phyloP scores from a whole-genome alignment of 2,329 filamentous ascomycete species.

The Penicillium sp. region DNA sequence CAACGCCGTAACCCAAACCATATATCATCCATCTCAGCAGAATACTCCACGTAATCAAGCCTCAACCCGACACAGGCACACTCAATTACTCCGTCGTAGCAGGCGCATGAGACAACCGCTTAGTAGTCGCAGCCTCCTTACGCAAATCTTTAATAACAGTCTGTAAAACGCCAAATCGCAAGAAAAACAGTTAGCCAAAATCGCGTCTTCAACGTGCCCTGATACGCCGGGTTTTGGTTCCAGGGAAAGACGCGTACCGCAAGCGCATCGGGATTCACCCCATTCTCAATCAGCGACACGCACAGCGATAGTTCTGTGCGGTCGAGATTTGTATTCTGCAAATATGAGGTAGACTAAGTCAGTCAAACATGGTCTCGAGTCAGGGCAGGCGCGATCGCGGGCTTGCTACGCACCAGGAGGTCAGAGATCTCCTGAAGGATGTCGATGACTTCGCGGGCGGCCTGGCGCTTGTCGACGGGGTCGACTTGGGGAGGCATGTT shows the following conservation, averaged over 20 bases:
- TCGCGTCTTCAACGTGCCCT: conserved; percentile 5
- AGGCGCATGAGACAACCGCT: conserved; percentile 28
- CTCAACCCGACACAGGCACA: background rate
- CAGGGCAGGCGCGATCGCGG: background rate
- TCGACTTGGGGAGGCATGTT: conserved; percentile 46
- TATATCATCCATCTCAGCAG: background rate
- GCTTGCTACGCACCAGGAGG: conserved; percentile 42
- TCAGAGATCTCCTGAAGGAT: conserved; percentile 54
- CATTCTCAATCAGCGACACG: conserved; percentile 95
- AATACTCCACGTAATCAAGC: background rate
- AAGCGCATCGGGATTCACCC: conserved; percentile 91
- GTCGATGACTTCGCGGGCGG: conserved; percentile 53
- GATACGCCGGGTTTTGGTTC: background rate
- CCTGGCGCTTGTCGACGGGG: conserved; percentile 51
- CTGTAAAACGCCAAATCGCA: conserved; percentile 26
- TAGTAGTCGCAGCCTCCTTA: conserved; percentile 39
- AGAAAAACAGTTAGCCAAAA: conserved; percentile 6
- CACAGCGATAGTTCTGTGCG: conserved; percentile 89
- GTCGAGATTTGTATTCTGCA: conserved; percentile 89
- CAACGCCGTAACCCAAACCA: conserved; percentile 17
- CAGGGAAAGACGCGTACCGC: conserved; percentile 65
- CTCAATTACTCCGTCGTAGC: conserved; percentile 16
- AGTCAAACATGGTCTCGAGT: too few relatives aligned
- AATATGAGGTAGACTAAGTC: background rate
- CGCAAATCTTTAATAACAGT: conserved; percentile 51